Evolutionary conservation across 306 rosid genomes (phyloP).

Genomic region (Trifolium dubium): DNA sequence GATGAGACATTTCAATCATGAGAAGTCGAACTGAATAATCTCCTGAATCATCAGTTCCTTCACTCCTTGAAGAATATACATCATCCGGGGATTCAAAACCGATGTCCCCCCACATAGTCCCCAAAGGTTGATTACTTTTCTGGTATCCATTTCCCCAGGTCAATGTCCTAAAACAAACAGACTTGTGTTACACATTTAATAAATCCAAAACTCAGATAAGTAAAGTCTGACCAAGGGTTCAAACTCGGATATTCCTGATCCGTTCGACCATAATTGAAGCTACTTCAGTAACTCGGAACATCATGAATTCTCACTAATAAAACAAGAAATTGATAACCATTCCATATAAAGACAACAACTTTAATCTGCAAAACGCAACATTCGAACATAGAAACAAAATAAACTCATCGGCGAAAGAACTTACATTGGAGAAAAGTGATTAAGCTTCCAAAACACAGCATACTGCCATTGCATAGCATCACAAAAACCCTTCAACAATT

Average conservation of each 20-base stretch:
- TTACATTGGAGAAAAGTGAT: constrained; percentile 54
- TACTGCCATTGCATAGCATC: constrained; percentile 71
- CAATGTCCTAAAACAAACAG: constrained; percentile 66
- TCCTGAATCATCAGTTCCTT: constrained; percentile 41
- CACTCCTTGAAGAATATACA: constrained; percentile 46
- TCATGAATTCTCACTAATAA: constrained; percentile 1
- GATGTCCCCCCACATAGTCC: constrained; percentile 43
- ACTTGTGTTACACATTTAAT: constrained; percentile 35
- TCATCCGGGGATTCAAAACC: constrained; percentile 40
- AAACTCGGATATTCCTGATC: neutral
- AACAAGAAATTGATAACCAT: constrained; percentile 2
- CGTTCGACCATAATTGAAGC: neutral
- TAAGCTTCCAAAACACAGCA: constrained; percentile 95
- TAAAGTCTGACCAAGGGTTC: neutral
- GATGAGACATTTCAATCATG: constrained; percentile 65
- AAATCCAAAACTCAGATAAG: constrained; percentile 11
- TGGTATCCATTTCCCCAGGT: constrained; percentile 73
- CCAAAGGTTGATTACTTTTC: constrained; percentile 51
- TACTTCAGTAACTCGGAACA: neutral
- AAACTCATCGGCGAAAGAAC: constrained; percentile 37
- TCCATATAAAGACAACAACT: constrained; percentile 4
- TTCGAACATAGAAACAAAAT: constrained; percentile 7
- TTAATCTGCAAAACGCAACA: neutral
- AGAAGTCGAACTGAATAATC: constrained; percentile 56
- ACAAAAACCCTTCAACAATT: constrained; percentile 75